Evolutionary conservation across 148 eudicot genomes (phyloP), one percentile per base, ranked within the genome.

Genomic region (Bassia scoparia): DNA sequence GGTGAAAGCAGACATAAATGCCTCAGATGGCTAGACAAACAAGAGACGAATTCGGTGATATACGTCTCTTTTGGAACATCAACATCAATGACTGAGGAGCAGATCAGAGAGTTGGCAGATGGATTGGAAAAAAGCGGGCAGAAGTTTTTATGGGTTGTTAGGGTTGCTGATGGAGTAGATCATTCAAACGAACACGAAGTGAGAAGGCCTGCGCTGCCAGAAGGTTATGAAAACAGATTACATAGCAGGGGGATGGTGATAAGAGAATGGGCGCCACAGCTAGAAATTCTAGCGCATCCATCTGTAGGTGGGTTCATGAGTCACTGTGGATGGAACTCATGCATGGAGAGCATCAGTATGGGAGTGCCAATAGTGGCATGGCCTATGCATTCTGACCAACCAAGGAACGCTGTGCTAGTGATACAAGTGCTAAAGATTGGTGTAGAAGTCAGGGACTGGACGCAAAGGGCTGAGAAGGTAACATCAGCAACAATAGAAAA

Each of bases 301-400:
- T 70, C 92, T 0, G 84, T 80, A 3, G 89, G 89, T 2, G 92
- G 90, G 23, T 90, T 90, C 64, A 71, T 88, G 79, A 84, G 89
- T 66, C 86, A 87, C 33, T 88, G 92, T 50, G 90, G 96, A 31
- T 90, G 96, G 96, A 86, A 88, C 65, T 90, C 96, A 13, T 88
- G 96, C 67, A 44, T 87, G 73, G 91, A 90, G 68, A 86, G 90
- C 46, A 75, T 90, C 0, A 78, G 81, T 50, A 85, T 84, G 89
- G 96, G 91, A 7, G 95, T 89, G 54, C 88, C 93, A 0, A 69
- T 89, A 4, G 77, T 74, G 1, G 69, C 87, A 0, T 87, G 90
- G 90, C 93, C 93, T 0, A 89, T 87, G 86, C 88, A 85, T 53
- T 83, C 89, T 0, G 93, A 89, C 50, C 93, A 89, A 62, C 92